A percentile compares a stretch with the other conserved stretches of the same genome.
These are phyloP conservation scores for Diplodia sapinea DNA, from an alignment of 2,329 filamentous ascomycete genomes.

Conservation along the genomic window DNA sequence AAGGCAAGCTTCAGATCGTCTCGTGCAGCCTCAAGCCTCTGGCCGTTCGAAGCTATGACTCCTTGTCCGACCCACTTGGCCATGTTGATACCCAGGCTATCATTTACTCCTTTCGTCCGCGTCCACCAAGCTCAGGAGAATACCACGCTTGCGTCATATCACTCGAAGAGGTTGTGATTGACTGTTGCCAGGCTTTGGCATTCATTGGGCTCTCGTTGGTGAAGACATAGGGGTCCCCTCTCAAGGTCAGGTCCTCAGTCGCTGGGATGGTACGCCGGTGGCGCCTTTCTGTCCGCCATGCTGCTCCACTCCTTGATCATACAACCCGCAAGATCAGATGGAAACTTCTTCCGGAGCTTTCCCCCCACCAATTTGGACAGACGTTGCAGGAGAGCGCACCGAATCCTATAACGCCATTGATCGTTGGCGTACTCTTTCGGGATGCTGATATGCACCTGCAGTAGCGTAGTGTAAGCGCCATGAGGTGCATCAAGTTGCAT, in stretches of 20 bases:
- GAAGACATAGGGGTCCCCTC: too few relatives aligned
- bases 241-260: background rate
- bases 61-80: constrained; percentile 16
- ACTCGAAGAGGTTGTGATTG: background rate
- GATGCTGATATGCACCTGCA: background rate
- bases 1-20: background rate
- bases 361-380: background rate
- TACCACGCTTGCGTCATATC: background rate
- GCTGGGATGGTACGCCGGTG: background rate
- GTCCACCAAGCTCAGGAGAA: background rate
- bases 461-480: background rate
- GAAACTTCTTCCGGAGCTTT: background rate
- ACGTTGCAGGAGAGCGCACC: background rate
- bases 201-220: too few relatives aligned
- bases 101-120: constrained; percentile 11
- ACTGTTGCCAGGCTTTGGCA: too few relatives aligned
- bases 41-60: constrained; percentile 20
- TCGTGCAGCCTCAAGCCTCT: background rate
- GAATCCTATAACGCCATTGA: background rate
- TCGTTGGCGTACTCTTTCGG: background rate
- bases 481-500: background rate
- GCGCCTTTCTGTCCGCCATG: background rate
- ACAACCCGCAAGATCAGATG: background rate
- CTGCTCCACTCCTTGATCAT: background rate
- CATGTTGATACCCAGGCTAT: constrained; percentile 12